Percentiles rank a stretch among this genome's conserved stretches.
Conservation (phyloP, 345 rosid genomes). For the Eucalyptus regnans region DNA sequence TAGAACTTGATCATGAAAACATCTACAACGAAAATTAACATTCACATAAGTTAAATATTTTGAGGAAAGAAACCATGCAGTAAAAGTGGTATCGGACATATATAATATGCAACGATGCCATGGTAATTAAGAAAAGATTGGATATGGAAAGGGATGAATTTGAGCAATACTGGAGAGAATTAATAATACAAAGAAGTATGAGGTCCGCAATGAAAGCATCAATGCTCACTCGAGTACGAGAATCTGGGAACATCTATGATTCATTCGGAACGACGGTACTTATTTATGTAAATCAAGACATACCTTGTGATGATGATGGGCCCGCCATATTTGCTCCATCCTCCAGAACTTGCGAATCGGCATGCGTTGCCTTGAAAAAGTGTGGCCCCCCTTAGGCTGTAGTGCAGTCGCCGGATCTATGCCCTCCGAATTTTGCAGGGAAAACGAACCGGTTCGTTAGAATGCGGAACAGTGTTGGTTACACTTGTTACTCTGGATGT, state of each 20-base stretch:
- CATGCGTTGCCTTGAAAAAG: neutral
- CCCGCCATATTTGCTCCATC: neutral
- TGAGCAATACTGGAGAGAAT: neutral
- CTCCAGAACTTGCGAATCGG: neutral
- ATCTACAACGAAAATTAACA: neutral
- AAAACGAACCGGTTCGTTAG: neutral
- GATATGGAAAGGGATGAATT: neutral
- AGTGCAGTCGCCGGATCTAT: fast-evolving
- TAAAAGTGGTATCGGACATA: neutral
- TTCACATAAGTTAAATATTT: neutral
- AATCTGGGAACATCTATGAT: too few species aligned
- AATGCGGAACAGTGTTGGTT: neutral
- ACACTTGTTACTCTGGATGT: neutral
- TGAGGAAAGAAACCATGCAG: neutral
- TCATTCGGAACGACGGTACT: fast-evolving
- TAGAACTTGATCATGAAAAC: neutral
- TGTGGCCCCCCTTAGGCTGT: neutral
- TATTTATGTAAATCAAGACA: neutral
- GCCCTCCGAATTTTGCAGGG: fast-evolving
- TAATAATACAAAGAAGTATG: neutral
- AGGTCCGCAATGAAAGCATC: neutral
- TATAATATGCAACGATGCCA: neutral
- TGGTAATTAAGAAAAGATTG: fast-evolving
- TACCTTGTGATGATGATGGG: neutral
- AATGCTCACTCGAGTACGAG: neutral